Conservation (phyloP, 2,329 filamentous ascomycete genomes). For the Fusarium musae region DNA sequence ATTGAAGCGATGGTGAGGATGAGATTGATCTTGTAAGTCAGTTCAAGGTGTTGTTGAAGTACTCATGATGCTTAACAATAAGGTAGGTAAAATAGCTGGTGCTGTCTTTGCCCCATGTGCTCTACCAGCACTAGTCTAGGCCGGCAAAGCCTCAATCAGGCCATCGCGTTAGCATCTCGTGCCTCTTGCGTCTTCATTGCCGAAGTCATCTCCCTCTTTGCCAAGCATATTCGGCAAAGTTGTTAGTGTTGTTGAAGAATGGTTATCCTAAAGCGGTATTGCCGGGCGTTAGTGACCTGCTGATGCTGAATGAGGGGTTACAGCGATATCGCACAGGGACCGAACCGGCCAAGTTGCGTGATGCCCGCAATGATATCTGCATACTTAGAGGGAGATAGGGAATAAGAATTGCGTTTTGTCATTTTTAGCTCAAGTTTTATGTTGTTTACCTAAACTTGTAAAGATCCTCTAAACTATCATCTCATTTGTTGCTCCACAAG, state of each 20-base stretch:
- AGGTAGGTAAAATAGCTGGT: not conserved
- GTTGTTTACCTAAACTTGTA: not conserved
- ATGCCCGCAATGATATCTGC: fast-evolving
- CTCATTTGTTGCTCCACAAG: not conserved
- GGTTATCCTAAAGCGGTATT: not conserved
- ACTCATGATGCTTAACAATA: not conserved
- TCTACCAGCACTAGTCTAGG: not conserved
- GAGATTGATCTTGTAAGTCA: not conserved
- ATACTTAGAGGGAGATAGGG: not conserved
- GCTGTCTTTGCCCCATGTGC: not conserved
- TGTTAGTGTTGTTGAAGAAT: not conserved
- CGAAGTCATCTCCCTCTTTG: not conserved
- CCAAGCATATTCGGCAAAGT: not conserved
- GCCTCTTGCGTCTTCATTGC: not conserved
- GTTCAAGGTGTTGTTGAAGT: not conserved
- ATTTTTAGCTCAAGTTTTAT: not conserved
- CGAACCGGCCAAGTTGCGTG: not conserved
- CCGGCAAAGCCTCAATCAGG: not conserved
- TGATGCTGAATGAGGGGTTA: not conserved
- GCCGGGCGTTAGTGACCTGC: not conserved
- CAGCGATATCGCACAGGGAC: not conserved
- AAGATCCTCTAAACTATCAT: not conserved
- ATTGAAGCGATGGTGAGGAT: not conserved
- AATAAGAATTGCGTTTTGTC: not conserved
- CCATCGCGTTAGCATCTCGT: not conserved